These are phyloP conservation scores for Suillus weaverae DNA, from an alignment of 768 basidiomycete genomes.

Conservation along the genomic window DNA sequence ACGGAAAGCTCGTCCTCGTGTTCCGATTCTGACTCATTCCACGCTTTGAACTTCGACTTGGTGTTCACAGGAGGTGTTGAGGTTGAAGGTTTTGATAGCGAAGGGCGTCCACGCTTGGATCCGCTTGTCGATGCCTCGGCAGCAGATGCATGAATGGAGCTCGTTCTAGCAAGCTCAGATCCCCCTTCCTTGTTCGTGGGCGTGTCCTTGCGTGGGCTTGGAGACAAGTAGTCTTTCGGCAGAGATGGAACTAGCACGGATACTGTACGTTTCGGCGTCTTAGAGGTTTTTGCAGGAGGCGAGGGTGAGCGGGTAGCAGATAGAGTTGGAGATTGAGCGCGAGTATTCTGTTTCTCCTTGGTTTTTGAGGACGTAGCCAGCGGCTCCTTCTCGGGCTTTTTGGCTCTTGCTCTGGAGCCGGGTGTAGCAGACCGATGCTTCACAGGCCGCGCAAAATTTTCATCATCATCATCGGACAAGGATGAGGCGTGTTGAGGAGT, in stretches of 20 bases:
- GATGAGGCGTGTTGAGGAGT: conserved; percentile 3
- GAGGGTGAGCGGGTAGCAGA: conserved; percentile 12
- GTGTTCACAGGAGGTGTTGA: conserved; percentile 5
- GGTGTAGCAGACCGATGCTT: not conserved
- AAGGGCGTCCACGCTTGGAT: conserved; percentile 20
- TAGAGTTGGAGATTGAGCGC: conserved; percentile 7
- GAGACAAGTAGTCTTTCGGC: conserved; percentile 27
- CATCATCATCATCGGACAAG: conserved; percentile 2
- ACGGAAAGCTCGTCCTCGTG: conserved; percentile 12
- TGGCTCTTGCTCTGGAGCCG: not conserved
- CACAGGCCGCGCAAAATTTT: not conserved
- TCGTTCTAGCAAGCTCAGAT: conserved; percentile 12
- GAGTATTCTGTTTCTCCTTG: conserved; percentile 7
- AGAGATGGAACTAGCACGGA: conserved; percentile 32
- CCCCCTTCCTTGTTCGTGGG: conserved; percentile 5
- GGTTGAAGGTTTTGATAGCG: conserved; percentile 15
- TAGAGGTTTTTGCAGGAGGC: conserved; percentile 7
- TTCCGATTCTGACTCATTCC: conserved; percentile 4
- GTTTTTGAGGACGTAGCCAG: not conserved
- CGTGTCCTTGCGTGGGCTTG: conserved; percentile 6
- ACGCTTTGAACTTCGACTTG: conserved; percentile 5
- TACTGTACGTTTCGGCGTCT: conserved; percentile 20
- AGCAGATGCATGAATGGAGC: conserved; percentile 22
- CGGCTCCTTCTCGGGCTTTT: conserved; percentile 6
- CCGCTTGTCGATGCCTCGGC: conserved; percentile 23